These are phyloP conservation scores for Flaveria trinervia DNA, from an alignment of 129 eudicot genomes.

Conservation along the genomic window DNA sequence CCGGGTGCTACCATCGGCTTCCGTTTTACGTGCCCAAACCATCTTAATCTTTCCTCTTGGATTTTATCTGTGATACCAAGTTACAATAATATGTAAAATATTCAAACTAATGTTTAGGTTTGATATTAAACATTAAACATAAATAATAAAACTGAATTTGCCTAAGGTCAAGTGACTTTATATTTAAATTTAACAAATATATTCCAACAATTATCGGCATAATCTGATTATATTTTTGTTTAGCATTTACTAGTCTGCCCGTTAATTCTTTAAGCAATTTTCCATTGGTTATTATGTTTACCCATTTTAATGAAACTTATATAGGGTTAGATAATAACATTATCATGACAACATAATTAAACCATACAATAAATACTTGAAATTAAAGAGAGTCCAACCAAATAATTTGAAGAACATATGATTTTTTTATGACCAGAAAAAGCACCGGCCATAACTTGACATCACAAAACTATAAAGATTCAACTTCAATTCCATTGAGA, in stretches of 20 bases:
- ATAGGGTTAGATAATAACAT: not conserved
- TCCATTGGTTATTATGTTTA: not conserved
- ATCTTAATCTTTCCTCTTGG: too few species aligned
- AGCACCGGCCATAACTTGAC: slow-evolving; percentile 30
- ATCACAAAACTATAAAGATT: slow-evolving; percentile 27
- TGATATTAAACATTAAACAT: too few species aligned
- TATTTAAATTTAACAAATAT: too few species aligned
- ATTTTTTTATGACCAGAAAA: slow-evolving; percentile 25
- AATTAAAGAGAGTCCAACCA: too few species aligned
- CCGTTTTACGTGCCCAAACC: too few species aligned
- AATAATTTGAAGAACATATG: too few species aligned
- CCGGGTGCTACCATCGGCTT: too few species aligned
- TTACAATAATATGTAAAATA: too few species aligned
- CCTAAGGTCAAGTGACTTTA: too few species aligned
- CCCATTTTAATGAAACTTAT: not conserved
- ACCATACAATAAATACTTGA: not conserved
- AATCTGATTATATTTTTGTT: not conserved
- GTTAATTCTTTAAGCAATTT: not conserved
- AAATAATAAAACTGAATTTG: too few species aligned
- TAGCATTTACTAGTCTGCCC: not conserved
- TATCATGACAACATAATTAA: not conserved
- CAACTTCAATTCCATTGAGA: slow-evolving; percentile 18
- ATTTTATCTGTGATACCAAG: too few species aligned
- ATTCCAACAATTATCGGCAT: not conserved
- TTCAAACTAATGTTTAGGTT: too few species aligned